Base-by-base conservation (phyloP, 1,139 yeast species). In the Yarrowia galli region DNA sequence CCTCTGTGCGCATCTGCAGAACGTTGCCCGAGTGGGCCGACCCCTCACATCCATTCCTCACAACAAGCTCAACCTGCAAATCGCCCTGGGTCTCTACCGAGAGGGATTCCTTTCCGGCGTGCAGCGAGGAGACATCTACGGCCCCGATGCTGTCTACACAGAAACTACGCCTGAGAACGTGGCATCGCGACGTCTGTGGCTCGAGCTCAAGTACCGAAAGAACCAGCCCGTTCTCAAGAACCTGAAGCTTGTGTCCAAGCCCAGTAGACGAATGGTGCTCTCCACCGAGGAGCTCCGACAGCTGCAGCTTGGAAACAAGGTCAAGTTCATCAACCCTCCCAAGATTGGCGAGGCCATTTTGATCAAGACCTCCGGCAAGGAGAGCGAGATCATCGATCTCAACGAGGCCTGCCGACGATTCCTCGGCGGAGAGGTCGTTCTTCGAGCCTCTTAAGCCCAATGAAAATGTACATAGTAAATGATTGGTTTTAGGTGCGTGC, bases 311-410 rank as follows among this genome's bases (percentile, higher is more conserved):
- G 98, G 99, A 4, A 81, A 85, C 69, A 84, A 87, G 28, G 89
- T 91, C 23, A 85, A 97, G 79, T 83, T 86, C 73, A 87, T 93
- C 71, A 85, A 86, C 74, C 96, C 98, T 0, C 81, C 92, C 68
- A 92, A 89, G 75, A 96, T 97, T 0, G 97, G 98, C 36, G 99
- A 95, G 78, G 84, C 91, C 70, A 85, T 93, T 72, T 87, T 95
- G 73, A 84, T 95, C 48, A 82, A 84, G 69, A 76, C 81, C 3
- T 68, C 71, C 36, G 70, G 70, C 38, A 78, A 78, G 38, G 81
- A 81, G 68, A 83, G 83, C 8, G 80, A 82, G n/a, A 86, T 91
- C 65, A 82, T 89, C 61, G 82, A 91, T 73, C 92, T 91, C 68
- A 92, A 90, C 73, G 97, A 93, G 74, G 98, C 98, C 53, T 91